Conservation (phyloP, 169 alveolate species). For the Babesia ovata region DNA sequence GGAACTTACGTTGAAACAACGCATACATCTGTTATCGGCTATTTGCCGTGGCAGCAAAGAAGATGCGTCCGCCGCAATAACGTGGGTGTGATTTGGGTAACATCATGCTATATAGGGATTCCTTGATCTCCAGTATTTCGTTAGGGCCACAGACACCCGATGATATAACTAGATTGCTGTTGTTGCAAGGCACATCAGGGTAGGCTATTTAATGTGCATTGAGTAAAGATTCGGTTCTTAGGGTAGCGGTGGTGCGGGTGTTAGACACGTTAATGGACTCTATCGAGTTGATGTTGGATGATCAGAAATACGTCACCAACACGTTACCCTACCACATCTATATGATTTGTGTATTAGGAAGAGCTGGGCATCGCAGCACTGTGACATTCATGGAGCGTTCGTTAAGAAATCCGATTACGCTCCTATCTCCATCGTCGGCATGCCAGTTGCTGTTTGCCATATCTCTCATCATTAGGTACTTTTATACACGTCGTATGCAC, state of each 20-base stretch:
- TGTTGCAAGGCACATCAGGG: conserved; percentile 40
- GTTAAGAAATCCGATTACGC: neutral
- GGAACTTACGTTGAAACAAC: conserved; percentile 14
- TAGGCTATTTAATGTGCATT: neutral
- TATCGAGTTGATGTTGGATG: conserved; percentile 39
- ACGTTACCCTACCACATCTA: conserved; percentile 38
- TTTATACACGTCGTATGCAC: neutral
- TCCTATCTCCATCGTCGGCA: conserved; percentile 3
- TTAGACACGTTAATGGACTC: conserved; percentile 26
- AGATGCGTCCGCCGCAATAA: neutral
- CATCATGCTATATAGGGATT: neutral
- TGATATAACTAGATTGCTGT: conserved; percentile 26
- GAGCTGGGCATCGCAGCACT: neutral
- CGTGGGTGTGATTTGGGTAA: neutral
- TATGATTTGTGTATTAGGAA: conserved; percentile 14
- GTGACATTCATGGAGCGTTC: conserved; percentile 1
- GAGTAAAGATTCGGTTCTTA: neutral
- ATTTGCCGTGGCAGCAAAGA: conserved; percentile 10
- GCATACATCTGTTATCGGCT: conserved; percentile 16
- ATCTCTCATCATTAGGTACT: neutral
- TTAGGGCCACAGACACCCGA: neutral
- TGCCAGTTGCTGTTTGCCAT: conserved; percentile 20
- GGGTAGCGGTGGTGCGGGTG: conserved; percentile 26
- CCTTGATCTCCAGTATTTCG: neutral
- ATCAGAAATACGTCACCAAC: conserved; percentile 14